Conservation (phyloP, 805 yeast species). For the Saccharomyces cerevisiae region DNA sequence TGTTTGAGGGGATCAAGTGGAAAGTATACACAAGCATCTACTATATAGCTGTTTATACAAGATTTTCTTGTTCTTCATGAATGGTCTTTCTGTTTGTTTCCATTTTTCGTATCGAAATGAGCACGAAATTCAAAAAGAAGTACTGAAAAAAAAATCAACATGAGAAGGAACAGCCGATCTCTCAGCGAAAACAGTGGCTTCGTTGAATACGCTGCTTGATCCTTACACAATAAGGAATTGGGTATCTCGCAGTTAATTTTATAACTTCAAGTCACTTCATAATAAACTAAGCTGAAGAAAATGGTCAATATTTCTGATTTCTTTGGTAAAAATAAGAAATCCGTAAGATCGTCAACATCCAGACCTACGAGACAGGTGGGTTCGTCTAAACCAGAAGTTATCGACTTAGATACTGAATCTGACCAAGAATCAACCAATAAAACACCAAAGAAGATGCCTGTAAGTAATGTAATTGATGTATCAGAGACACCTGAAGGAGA, state of each 20-base stretch:
- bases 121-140: not conserved
- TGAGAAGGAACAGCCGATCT: not conserved
- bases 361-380: not conserved
- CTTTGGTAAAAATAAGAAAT: conserved; percentile 26
- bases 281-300: not conserved
- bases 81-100: not conserved
- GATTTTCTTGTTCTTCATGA: not conserved
- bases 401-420: conserved; percentile 11
- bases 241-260: not conserved
- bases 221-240: too few species aligned
- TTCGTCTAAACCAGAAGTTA: conserved; percentile 4
- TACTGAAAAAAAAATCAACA: not conserved
- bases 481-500: not conserved
- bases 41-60: not conserved
- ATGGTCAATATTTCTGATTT: conserved; percentile 37
- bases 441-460: not conserved
- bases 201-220: not conserved
- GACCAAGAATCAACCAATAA: conserved; percentile 1
- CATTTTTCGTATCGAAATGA: not conserved
- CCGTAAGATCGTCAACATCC: not conserved
- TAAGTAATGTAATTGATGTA: not conserved
- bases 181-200: too few species aligned
- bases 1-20: not conserved
- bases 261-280: too few species aligned
- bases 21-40: not conserved